Conservation (phyloP, 768 basidiomycete genomes). For the Trametes meyenii region DNA sequence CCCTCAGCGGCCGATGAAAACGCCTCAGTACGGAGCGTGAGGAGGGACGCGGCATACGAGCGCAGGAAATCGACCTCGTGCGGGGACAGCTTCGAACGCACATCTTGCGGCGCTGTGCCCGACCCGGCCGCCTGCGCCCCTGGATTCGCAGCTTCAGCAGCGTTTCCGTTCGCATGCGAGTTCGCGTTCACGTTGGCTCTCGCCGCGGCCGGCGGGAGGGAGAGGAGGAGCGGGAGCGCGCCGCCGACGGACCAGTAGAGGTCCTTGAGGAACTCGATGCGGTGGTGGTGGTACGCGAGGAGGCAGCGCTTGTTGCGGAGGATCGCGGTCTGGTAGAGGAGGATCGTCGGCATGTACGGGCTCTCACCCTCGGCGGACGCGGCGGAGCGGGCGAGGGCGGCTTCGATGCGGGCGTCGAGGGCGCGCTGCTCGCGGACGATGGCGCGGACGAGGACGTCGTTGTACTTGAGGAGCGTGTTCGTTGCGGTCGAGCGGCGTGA, state of each 20-base stretch:
- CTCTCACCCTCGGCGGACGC: constrained; percentile 33
- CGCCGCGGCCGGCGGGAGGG: constrained; percentile 40
- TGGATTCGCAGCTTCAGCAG: background rate
- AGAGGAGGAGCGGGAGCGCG: constrained; percentile 81
- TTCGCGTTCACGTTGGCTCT: background rate
- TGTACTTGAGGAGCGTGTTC: constrained; percentile 88
- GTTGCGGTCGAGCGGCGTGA: constrained; percentile 83
- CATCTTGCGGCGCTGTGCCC: constrained; percentile 39
- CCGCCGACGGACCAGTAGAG: constrained; percentile 91
- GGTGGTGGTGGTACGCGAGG: constrained; percentile 89
- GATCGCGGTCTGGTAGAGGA: constrained; percentile 88
- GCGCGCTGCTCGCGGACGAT: constrained; percentile 91
- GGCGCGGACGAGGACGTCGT: constrained; percentile 82
- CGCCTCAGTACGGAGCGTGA: constrained; percentile 76
- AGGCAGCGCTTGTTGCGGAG: constrained; percentile 95
- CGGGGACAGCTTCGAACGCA: constrained; percentile 74
- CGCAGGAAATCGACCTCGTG: constrained; percentile 85
- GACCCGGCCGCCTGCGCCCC: constrained; percentile 1
- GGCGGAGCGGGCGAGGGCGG: constrained; percentile 34
- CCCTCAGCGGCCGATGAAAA: constrained; percentile 22
- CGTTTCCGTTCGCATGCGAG: background rate
- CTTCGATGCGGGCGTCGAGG: constrained; percentile 61
- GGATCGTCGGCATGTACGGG: constrained; percentile 56
- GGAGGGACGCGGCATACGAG: constrained; percentile 76
- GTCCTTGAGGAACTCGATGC: constrained; percentile 80